Conservation (phyloP, 2,329 filamentous ascomycete species). For the Annulohypoxylon truncatum region DNA sequence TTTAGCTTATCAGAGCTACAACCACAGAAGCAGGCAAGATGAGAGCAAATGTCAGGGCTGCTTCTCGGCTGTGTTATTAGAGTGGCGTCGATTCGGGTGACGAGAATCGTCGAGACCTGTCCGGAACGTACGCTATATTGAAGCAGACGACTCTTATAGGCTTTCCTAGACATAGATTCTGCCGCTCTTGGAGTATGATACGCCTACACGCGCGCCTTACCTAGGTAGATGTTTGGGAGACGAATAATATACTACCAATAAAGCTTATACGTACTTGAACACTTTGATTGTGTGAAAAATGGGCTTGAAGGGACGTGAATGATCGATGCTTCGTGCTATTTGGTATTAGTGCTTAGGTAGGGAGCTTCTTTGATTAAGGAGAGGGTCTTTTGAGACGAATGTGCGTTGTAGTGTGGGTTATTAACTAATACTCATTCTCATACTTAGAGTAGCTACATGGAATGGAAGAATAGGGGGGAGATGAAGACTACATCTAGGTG, state of each 20-base stretch:
- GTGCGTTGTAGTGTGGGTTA: no score
- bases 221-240: constrained; percentile 23
- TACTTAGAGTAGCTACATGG: no score
- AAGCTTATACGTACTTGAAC: constrained; percentile 14
- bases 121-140: background rate
- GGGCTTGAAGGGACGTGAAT: no score
- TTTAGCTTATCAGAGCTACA: constrained; percentile 1
- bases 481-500: no score
- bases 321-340: no score
- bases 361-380: no score
- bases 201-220: constrained; percentile 20
- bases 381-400: no score
- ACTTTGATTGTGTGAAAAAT: no score
- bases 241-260: constrained; percentile 25
- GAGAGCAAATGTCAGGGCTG: constrained; percentile 8
- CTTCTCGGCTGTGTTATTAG: constrained; percentile 5
- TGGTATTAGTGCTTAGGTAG: no score
- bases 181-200: constrained; percentile 3
- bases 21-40: background rate
- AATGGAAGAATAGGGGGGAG: no score
- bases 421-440: no score
- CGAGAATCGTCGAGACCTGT: background rate
- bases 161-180: background rate
- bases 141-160: constrained; percentile 1
- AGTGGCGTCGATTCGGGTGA: background rate